Evolutionary conservation across 2,329 filamentous ascomycete species (phyloP).

Genomic region (Talaromyces verruculosus): DNA sequence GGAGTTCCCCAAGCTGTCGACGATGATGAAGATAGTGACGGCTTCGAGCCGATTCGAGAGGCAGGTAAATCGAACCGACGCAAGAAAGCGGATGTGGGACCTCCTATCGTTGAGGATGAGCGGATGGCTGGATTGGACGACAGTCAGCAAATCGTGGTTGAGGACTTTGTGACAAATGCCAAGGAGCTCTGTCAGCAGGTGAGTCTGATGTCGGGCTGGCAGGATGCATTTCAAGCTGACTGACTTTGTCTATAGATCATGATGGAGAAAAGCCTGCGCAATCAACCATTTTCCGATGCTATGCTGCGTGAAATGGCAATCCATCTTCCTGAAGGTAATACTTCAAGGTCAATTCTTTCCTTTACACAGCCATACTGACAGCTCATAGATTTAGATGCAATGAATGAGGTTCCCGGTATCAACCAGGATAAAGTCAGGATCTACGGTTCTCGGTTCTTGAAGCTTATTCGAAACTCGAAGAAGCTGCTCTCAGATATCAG

Average conservation of each 20-base stretch:
- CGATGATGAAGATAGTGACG: constrained; percentile 44
- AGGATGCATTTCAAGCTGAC: not conserved
- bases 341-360: not conserved
- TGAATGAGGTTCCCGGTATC: constrained; percentile 44
- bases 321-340: constrained; percentile 44
- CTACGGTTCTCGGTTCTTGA: constrained; percentile 46
- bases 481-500: constrained; percentile 45
- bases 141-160: constrained; percentile 46
- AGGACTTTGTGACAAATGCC: constrained; percentile 49
- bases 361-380: constrained; percentile 21
- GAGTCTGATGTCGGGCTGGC: constrained; percentile 22
- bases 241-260: constrained; percentile 37
- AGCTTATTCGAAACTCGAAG: constrained; percentile 40
- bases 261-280: constrained; percentile 45
- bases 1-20: constrained; percentile 29
- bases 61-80: constrained; percentile 33
- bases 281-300: constrained; percentile 48
- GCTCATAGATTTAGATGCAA: constrained; percentile 37
- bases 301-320: constrained; percentile 52
- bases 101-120: constrained; percentile 49
- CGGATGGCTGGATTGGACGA: constrained; percentile 45
- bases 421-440: constrained; percentile 47
- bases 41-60: constrained; percentile 44
- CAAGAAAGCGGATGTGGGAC: constrained; percentile 38
- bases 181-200: constrained; percentile 47